Conservation (phyloP, 75 land plant species). For the Pinus albicaulis region DNA sequence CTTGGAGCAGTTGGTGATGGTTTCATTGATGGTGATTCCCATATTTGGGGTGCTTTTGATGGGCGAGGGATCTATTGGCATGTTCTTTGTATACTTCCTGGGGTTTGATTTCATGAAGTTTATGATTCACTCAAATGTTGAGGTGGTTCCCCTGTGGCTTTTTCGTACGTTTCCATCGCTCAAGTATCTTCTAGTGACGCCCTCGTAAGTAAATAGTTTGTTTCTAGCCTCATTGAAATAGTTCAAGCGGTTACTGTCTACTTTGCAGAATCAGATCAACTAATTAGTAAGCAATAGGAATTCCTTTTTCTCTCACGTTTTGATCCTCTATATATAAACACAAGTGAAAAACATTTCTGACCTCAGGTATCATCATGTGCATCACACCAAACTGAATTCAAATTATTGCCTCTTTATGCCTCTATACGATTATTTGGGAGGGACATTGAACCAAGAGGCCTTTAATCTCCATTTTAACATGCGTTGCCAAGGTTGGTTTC, state of each 20-base stretch:
- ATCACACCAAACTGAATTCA: slow-evolving; percentile 29
- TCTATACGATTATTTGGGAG: slow-evolving; percentile 42
- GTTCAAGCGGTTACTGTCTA: background rate
- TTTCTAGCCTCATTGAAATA: background rate
- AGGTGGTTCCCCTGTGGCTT: slow-evolving; percentile 26
- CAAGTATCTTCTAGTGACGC: slow-evolving; percentile 21
- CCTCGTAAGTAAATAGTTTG: slow-evolving; percentile 22
- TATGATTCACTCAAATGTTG: slow-evolving; percentile 35
- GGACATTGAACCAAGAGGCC: slow-evolving; percentile 21
- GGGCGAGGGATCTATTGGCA: slow-evolving; percentile 19
- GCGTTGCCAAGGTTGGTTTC: slow-evolving; percentile 13
- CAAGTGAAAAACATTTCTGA: background rate
- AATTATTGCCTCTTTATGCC: slow-evolving; percentile 56
- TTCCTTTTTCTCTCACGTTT: background rate
- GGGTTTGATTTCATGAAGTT: slow-evolving; percentile 23
- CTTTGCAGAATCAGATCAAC: background rate
- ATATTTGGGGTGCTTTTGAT: slow-evolving; percentile 14
- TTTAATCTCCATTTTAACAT: slow-evolving; percentile 11
- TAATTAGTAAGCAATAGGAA: background rate
- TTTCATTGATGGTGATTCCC: slow-evolving; percentile 20
- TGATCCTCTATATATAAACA: background rate
- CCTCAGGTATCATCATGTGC: slow-evolving; percentile 41
- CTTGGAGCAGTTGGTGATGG: slow-evolving; percentile 22
- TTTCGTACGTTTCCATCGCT: slow-evolving; percentile 22
- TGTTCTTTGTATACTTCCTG: slow-evolving; percentile 29